phyloP scores from a whole-genome alignment of 495 filamentous ascomycete genomes.

The Emericellopsis terricola region DNA sequence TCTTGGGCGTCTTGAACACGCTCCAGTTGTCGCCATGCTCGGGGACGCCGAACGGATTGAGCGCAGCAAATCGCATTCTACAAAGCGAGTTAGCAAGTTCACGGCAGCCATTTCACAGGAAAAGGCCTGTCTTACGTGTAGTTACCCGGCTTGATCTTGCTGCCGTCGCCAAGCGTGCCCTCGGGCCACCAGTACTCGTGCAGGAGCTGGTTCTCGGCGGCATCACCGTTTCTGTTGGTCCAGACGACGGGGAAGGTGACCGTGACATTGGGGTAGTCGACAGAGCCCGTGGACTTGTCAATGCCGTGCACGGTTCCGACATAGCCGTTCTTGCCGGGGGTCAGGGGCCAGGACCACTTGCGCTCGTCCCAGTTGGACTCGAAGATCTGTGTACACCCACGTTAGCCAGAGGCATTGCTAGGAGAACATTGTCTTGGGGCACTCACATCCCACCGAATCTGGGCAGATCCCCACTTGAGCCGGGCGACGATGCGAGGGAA shows the following conservation, averaged over 20 bases:
- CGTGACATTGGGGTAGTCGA: slow-evolving; percentile 1
- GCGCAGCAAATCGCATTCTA: too few species aligned
- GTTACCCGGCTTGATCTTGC: slow-evolving; percentile 8
- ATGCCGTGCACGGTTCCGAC: slow-evolving; percentile 9
- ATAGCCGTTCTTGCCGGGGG: slow-evolving; percentile 7
- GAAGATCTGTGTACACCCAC: too few species aligned
- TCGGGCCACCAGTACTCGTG: slow-evolving; percentile 1
- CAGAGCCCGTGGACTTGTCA: background rate
- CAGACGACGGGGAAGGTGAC: slow-evolving; percentile 1
- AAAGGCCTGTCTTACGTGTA: slow-evolving; percentile 9
- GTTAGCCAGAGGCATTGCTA: too few species aligned
- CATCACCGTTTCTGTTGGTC: too few species aligned
- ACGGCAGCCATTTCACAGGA: too few species aligned
- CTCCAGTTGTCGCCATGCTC: too few species aligned
- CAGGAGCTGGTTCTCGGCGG: slow-evolving; percentile 1
- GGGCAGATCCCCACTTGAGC: background rate
- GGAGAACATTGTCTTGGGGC: too few species aligned
- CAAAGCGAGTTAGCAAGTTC: too few species aligned
- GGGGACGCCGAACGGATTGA: too few species aligned
- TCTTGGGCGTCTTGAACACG: too few species aligned
- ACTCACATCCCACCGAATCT: background rate
- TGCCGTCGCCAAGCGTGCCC: slow-evolving; percentile 7
- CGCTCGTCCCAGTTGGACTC: slow-evolving; percentile 4
- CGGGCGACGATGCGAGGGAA: background rate
- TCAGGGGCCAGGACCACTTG: slow-evolving; percentile 11